Percentiles rank a stretch among this genome's conserved stretches.
These are phyloP conservation scores for Eimeria falciformis DNA, from an alignment of 169 alveolate genomes.

Conservation along the genomic window DNA sequence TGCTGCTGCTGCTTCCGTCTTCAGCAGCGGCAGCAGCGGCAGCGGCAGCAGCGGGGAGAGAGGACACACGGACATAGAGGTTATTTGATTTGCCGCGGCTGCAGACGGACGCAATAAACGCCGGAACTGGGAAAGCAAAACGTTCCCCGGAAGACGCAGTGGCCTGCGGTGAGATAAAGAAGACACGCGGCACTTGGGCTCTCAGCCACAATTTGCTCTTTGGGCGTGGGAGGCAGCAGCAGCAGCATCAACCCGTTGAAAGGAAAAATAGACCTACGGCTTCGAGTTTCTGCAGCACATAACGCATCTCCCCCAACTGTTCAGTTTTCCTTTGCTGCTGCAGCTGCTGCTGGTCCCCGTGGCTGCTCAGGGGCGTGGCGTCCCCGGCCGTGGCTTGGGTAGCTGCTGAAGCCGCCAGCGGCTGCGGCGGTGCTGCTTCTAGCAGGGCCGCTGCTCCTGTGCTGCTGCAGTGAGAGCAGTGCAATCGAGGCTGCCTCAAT, in stretches of 20 bases:
- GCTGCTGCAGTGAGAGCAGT: slow-evolving; percentile 44
- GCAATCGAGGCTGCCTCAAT: slow-evolving; percentile 9
- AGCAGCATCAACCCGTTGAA: background rate
- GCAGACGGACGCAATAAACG: slow-evolving; percentile 38
- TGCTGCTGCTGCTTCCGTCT: slow-evolving; percentile 11
- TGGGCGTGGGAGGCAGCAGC: background rate
- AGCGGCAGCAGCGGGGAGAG: background rate
- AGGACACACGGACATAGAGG: slow-evolving; percentile 8
- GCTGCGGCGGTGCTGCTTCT: background rate
- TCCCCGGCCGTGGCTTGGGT: too few relatives aligned
- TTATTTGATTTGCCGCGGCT: slow-evolving; percentile 55
- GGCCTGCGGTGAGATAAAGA: background rate
- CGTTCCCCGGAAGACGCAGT: slow-evolving; percentile 19
- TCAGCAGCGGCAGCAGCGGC: background rate
- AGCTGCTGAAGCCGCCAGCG: too few relatives aligned
- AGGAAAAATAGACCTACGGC: background rate
- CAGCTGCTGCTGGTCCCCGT: too few relatives aligned
- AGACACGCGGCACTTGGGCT: background rate
- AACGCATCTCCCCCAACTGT: background rate
- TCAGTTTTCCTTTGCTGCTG: background rate
- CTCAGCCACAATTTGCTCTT: background rate
- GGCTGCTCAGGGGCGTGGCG: too few relatives aligned
- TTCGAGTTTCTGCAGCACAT: slow-evolving; percentile 51
- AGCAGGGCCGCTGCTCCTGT: background rate
- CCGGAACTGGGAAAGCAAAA: slow-evolving; percentile 39